A percentile compares a stretch with the other conserved stretches of the same genome.
Evolutionary conservation across 148 eudicot species (phyloP).

Genomic region (Dysphania ambrosioides): DNA sequence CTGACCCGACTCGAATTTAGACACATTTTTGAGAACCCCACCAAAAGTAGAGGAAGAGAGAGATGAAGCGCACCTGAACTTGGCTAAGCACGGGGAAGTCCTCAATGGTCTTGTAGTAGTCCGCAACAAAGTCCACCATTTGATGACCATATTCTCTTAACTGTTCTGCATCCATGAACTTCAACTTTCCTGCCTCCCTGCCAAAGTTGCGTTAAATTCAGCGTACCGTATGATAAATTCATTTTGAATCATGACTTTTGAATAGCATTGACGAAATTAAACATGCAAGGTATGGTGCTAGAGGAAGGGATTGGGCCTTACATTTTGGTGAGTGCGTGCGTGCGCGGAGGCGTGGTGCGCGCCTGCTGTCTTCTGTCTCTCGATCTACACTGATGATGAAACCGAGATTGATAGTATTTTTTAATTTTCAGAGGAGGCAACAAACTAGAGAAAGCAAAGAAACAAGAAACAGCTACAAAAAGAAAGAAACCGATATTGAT

Average conservation of each 20-base stretch:
- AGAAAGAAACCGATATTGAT: too few species aligned
- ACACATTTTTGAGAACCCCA: too few species aligned
- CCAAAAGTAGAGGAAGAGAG: background rate
- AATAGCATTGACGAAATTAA: background rate
- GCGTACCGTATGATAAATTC: too few species aligned
- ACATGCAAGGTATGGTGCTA: background rate
- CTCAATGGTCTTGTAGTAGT: conserved; percentile 85
- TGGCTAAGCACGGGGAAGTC: conserved; percentile 76
- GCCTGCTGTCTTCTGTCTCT: too few species aligned
- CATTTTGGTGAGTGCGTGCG: too few species aligned
- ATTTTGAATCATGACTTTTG: too few species aligned
- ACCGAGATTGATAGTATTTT: background rate
- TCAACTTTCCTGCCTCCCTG: conserved; percentile 62
- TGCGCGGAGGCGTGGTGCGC: too few species aligned
- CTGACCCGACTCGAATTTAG: too few species aligned
- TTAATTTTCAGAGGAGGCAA: too few species aligned
- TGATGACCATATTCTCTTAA: conserved; percentile 72
- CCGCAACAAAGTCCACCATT: conserved; percentile 98
- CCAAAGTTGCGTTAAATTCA: background rate
- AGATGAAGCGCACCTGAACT: conserved; percentile 36
- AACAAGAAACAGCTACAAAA: too few species aligned
- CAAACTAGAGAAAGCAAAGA: too few species aligned
- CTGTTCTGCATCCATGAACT: conserved; percentile 86
- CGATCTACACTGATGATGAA: background rate
- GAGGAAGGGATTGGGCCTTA: background rate